A percentile compares a stretch with the other conserved stretches of the same genome.
phyloP scores from a whole-genome alignment of 495 filamentous ascomycete genomes.

The Tuber umbilicatum region DNA sequence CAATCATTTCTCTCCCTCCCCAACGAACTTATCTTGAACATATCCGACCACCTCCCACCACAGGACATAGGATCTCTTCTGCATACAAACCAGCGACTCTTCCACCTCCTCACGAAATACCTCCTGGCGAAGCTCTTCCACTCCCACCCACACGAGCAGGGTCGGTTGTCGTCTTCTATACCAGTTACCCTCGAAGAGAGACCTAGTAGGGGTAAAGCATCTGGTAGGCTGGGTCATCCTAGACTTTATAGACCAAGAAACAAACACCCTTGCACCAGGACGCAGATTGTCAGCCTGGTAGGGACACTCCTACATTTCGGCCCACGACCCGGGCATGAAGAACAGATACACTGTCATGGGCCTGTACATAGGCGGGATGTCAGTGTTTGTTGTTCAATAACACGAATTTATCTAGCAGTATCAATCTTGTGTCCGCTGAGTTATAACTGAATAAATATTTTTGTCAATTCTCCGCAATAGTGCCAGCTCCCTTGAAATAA shows the following conservation, averaged over 20 bases:
- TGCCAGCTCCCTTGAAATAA: not conserved
- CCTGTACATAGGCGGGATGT: no score
- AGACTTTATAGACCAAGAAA: not conserved
- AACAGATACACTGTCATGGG: not conserved
- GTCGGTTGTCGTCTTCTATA: not conserved
- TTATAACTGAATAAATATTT: not conserved
- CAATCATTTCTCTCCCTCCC: constrained; percentile 13
- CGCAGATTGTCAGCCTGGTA: not conserved
- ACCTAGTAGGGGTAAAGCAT: not conserved
- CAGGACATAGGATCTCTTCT: constrained; percentile 13
- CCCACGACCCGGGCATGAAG: not conserved
- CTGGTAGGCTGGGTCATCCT: not conserved
- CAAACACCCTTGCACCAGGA: not conserved
- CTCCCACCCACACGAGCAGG: no score
- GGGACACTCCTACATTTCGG: not conserved
- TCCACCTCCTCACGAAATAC: not conserved
- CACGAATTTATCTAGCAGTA: no score
- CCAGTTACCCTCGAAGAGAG: not conserved
- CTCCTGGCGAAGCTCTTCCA: not conserved
- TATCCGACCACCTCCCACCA: not conserved
- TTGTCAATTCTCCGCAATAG: not conserved
- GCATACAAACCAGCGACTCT: constrained; percentile 8
- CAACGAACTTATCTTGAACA: constrained; percentile 15
- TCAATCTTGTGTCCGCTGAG: no score
- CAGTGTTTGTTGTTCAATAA: no score